A percentile compares a stretch with the other conserved stretches of the same genome.
These are phyloP conservation scores for Erodium moschatum DNA, from an alignment of 441 rosid genomes.

Conservation along the genomic window DNA sequence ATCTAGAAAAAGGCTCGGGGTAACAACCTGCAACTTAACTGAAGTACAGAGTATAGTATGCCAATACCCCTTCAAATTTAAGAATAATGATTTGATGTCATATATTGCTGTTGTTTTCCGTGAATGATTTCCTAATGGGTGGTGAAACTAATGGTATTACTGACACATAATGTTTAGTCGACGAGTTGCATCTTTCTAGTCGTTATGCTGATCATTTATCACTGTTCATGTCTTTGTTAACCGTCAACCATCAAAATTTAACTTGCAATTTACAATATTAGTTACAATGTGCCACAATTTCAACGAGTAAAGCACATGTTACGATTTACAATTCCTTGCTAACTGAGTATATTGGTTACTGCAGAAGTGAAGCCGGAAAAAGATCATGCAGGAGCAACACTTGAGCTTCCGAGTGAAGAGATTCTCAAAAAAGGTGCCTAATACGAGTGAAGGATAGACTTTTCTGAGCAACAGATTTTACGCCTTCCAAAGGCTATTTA, in stretches of 20 bases:
- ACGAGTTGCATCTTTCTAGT: not conserved
- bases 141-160: too few relatives aligned
- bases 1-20: too few relatives aligned
- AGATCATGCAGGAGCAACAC: slow-evolving; percentile 75
- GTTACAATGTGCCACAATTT: not conserved
- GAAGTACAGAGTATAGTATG: too few relatives aligned
- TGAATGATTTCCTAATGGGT: too few relatives aligned
- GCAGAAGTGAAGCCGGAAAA: slow-evolving; percentile 68
- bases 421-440: slow-evolving; percentile 37
- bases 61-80: too few relatives aligned
- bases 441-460: slow-evolving; percentile 17
- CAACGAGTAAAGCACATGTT: not conserved
- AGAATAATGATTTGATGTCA: too few relatives aligned
- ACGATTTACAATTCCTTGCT: not conserved
- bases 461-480: not conserved
- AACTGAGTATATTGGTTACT: slow-evolving; percentile 6
- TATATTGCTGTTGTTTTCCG: too few relatives aligned
- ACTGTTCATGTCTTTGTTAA: not conserved
- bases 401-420: slow-evolving; percentile 79
- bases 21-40: too few relatives aligned
- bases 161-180: not conserved
- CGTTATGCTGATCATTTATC: not conserved
- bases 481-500: too few relatives aligned
- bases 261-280: not conserved
- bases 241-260: not conserved